A percentile compares a stretch with the other conserved stretches of the same genome.
phyloP scores from a whole-genome alignment of 2,329 filamentous ascomycete genomes.

The Paecilomyces niveus region DNA sequence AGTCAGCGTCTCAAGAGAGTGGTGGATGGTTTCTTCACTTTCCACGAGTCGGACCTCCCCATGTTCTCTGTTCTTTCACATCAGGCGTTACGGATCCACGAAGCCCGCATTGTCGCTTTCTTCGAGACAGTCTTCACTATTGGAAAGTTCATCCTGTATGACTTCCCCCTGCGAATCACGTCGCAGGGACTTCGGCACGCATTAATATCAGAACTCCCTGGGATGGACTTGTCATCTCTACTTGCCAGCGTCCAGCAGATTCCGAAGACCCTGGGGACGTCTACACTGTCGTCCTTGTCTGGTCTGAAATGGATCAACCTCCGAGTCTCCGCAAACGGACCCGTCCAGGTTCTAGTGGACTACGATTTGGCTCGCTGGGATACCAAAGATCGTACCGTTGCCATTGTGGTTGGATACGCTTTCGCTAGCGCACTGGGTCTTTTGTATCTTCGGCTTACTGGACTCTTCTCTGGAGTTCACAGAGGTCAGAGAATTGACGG shows the following conservation, averaged over 20 bases:
- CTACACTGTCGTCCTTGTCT: constrained; percentile 15
- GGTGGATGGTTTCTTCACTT: constrained; percentile 31
- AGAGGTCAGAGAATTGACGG: constrained; percentile 59
- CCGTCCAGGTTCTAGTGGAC: constrained; percentile 36
- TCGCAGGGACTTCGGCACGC: constrained; percentile 17
- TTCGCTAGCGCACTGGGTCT: constrained; percentile 68
- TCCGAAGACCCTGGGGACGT: constrained; percentile 14
- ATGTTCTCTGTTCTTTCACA: constrained; percentile 73
- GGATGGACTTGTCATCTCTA: constrained; percentile 10
- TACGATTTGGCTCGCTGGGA: constrained; percentile 62
- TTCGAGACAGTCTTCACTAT: constrained; percentile 34
- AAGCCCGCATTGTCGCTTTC: constrained; percentile 43
- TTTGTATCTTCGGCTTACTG: constrained; percentile 69
- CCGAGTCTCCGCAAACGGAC: constrained; percentile 11
- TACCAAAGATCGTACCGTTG: constrained; percentile 60
- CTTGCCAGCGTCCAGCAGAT: constrained; percentile 12
- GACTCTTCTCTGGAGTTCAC: constrained; percentile 56
- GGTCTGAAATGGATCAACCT: constrained; percentile 21
- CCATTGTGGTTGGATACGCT: constrained; percentile 73
- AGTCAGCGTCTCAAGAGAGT: constrained; percentile 32
- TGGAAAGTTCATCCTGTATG: constrained; percentile 36
- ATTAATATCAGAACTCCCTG: constrained; percentile 13
- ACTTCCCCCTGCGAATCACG: constrained; percentile 28
- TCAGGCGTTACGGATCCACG: constrained; percentile 57
- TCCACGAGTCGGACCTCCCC: constrained; percentile 56